A percentile compares a stretch with the other conserved stretches of the same genome.
These are phyloP conservation scores for Rhodotorula sp. DNA, from an alignment of 1,284 basidiomycete genomes.

Conservation along the genomic window DNA sequence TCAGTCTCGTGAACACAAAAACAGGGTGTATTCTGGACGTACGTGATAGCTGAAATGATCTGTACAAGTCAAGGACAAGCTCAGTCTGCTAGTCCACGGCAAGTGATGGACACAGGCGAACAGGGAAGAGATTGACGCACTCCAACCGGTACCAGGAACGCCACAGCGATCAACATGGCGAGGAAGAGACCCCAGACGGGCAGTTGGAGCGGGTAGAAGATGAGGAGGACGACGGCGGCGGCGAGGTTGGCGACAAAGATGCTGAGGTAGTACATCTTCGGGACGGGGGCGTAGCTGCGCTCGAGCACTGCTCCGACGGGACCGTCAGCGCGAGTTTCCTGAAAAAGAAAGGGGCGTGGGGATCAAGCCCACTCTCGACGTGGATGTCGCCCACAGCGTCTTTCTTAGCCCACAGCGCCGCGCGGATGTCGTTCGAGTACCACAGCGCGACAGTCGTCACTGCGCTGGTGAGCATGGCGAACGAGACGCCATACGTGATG, in stretches of 20 bases:
- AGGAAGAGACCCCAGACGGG: conserved; percentile 53
- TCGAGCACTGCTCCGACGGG: conserved; percentile 32
- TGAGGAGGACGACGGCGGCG: conserved; percentile 48
- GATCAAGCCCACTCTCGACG: conserved; percentile 33
- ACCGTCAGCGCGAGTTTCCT: background rate
- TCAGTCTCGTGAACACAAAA: background rate
- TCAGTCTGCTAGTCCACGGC: too few species aligned
- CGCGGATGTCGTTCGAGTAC: conserved; percentile 51
- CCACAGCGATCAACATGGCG: conserved; percentile 49
- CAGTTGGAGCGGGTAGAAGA: conserved; percentile 52
- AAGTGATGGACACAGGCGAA: background rate
- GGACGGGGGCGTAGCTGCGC: conserved; percentile 39
- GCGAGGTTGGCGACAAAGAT: conserved; percentile 45
- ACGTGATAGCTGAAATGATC: conserved; percentile 33
- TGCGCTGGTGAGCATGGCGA: conserved; percentile 52
- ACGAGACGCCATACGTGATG: conserved; percentile 51
- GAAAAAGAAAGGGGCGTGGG: background rate
- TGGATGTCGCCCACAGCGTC: conserved; percentile 37
- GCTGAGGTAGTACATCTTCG: conserved; percentile 21
- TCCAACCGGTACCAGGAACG: conserved; percentile 52
- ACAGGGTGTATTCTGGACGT: background rate
- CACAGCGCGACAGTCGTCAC: conserved; percentile 52
- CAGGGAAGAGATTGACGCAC: conserved; percentile 43
- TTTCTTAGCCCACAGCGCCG: conserved; percentile 43
- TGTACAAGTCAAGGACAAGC: too few species aligned